phyloP scores from a whole-genome alignment of 176 grass and related monocot genomes.

The Eleusine coracana region DNA sequence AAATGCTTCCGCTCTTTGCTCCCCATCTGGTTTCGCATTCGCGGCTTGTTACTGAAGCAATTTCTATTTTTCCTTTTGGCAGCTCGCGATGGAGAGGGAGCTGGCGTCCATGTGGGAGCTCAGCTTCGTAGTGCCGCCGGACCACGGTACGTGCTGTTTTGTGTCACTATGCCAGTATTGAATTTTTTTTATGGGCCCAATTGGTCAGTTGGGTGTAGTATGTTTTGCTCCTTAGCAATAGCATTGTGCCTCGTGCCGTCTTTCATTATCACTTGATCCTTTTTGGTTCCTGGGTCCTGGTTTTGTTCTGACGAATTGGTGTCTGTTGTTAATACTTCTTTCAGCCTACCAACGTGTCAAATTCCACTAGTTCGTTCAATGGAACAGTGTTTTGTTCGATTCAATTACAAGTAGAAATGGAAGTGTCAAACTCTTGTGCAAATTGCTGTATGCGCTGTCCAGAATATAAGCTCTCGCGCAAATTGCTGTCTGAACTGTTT shows the following conservation, averaged over 20 bases:
- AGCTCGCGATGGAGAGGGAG: conserved; percentile 95
- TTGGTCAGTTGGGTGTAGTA: neutral
- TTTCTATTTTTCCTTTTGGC: neutral
- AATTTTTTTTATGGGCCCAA: neutral
- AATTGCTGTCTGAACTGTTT: neutral
- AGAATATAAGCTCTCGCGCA: neutral
- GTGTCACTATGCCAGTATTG: neutral
- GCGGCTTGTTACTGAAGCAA: neutral
- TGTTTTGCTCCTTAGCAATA: neutral
- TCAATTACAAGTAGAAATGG: neutral
- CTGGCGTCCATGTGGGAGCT: conserved; percentile 97
- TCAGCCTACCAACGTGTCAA: neutral
- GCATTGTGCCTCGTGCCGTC: neutral
- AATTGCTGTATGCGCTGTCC: neutral
- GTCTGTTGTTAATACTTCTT: neutral
- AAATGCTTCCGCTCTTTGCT: neutral
- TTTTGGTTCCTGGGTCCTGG: neutral
- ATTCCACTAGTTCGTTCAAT: neutral
- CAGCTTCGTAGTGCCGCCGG: conserved; percentile 91
- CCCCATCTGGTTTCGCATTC: neutral
- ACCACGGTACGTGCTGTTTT: conserved; percentile 63
- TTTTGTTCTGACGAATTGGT: neutral
- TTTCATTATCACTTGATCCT: neutral
- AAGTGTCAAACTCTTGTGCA: neutral
- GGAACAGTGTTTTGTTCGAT: neutral